Conservation (phyloP, 2,329 filamentous ascomycete genomes). For the Alternaria arborescens region DNA sequence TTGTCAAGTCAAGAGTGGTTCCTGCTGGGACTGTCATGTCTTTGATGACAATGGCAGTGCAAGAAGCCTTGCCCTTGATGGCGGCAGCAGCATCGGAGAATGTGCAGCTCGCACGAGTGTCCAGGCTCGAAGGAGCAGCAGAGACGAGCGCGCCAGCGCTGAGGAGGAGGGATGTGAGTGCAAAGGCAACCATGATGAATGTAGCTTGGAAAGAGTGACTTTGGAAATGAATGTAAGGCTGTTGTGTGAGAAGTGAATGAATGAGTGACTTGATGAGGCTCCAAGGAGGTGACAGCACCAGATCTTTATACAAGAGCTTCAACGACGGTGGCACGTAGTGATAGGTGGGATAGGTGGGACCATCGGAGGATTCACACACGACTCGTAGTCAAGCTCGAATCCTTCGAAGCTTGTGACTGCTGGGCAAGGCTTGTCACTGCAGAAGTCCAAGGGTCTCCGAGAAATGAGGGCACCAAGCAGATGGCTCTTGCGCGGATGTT, state of each 20-base stretch:
- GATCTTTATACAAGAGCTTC: constrained; percentile 27
- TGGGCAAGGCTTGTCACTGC: constrained; percentile 14
- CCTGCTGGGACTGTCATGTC: constrained; percentile 66
- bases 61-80: constrained; percentile 60
- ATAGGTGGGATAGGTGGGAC: not conserved
- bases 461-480: constrained; percentile 10
- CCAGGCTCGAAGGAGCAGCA: constrained; percentile 42
- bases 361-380: not conserved
- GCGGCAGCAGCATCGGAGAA: constrained; percentile 63
- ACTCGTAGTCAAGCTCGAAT: constrained; percentile 2
- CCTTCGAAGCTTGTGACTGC: constrained; percentile 9
- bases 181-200: constrained; percentile 34
- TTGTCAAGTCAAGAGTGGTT: constrained; percentile 66
- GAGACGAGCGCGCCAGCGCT: constrained; percentile 43
- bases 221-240: constrained; percentile 19
- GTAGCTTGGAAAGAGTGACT: constrained; percentile 14
- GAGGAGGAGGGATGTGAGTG: constrained; percentile 31
- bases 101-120: constrained; percentile 58
- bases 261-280: constrained; percentile 5
- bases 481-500: not conserved
- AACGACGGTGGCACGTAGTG: not conserved
- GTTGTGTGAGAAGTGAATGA: constrained; percentile 8
- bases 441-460: not conserved
- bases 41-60: constrained; percentile 63
- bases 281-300: constrained; percentile 1